Base-by-base conservation (phyloP, 768 basidiomycete species). In the Strobilomyces dryophilus region DNA sequence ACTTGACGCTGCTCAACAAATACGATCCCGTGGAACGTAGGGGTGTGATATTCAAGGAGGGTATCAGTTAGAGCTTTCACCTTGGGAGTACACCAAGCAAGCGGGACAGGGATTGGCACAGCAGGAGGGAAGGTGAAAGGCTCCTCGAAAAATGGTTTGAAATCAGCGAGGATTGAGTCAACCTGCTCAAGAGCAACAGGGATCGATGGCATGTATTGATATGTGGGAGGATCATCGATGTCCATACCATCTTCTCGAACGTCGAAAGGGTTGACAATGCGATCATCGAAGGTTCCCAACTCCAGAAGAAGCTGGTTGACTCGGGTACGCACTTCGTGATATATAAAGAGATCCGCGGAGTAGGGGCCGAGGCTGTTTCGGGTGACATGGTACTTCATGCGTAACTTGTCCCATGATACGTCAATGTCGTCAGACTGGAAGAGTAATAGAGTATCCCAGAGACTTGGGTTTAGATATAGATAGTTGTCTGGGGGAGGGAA, bases 1-100 rank as follows among this genome's bases (percentile, higher is more conserved):
- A 87, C 77, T 58, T 92, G 89, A 10, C 92, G 80, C 63, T 92
- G 90, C 55, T 92, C 84, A 17, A 92, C 91, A 65, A 95, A 95
- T 41, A 95, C 76, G 56, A 95, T 94, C 18, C 82, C 82, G 61
- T 92, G 91, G 62, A 93, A 91, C 14, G 76, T 68, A 2, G 66
- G 60, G 12, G 77, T 77, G 46, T 79, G 70, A 61, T 84, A 76
- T 32, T 73, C 73, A 31, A 80, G 69, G 24, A 95, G 75, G 44
- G 86, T 71, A 18, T 83, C 78, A 15, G 85, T 74, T 34, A 95
- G 78, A 4, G 71, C 73, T 44, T 73, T 73, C 42, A 95, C 68
- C 67, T 94, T 92, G 3, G 86, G 88, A 8, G 87, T 81, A 59
- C 83, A 84, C 83, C 87, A 89, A 21, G 75, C 70, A n/a, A 84